phyloP scores from a whole-genome alignment of 2,329 filamentous ascomycete species.

The Tolypocladium amazonense region DNA sequence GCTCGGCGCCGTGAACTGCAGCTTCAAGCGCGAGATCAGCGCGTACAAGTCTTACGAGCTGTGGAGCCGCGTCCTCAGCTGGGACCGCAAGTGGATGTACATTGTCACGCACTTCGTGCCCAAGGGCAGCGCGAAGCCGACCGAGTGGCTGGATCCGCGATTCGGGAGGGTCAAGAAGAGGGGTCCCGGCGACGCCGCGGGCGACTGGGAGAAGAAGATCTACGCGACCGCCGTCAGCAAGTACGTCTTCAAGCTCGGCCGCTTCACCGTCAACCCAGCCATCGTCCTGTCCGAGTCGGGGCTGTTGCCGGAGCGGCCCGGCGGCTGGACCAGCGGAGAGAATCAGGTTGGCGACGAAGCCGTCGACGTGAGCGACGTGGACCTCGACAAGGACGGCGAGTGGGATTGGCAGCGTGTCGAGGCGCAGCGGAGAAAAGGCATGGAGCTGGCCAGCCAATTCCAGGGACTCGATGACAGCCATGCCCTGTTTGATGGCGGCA shows the following conservation, averaged over 20 bases:
- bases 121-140: slow-evolving; percentile 45
- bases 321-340: slow-evolving; percentile 45
- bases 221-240: slow-evolving; percentile 65
- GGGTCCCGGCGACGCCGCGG: slow-evolving; percentile 23
- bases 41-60: slow-evolving; percentile 62
- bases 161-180: slow-evolving; percentile 30
- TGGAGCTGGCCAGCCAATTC: slow-evolving; percentile 45
- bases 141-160: slow-evolving; percentile 37
- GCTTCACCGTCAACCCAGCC: slow-evolving; percentile 77
- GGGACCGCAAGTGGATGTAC: slow-evolving; percentile 78
- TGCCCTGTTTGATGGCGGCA: slow-evolving; percentile 41
- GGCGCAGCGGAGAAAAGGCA: slow-evolving; percentile 41
- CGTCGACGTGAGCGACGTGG: slow-evolving; percentile 24
- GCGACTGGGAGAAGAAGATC: slow-evolving; percentile 50
- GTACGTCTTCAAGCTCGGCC: slow-evolving; percentile 73
- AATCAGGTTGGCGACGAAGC: slow-evolving; percentile 28
- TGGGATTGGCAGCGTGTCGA: slow-evolving; percentile 53
- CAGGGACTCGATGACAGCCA: slow-evolving; percentile 44
- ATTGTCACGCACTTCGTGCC: slow-evolving; percentile 64
- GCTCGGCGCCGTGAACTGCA: slow-evolving; percentile 63
- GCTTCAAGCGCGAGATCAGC: slow-evolving; percentile 63
- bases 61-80: slow-evolving; percentile 58
- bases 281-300: slow-evolving; percentile 60
- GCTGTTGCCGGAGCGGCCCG: slow-evolving; percentile 64
- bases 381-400: slow-evolving; percentile 22